Evolutionary conservation across 257 asterid species (phyloP).

Genomic region (Solanum chmielewskii): DNA sequence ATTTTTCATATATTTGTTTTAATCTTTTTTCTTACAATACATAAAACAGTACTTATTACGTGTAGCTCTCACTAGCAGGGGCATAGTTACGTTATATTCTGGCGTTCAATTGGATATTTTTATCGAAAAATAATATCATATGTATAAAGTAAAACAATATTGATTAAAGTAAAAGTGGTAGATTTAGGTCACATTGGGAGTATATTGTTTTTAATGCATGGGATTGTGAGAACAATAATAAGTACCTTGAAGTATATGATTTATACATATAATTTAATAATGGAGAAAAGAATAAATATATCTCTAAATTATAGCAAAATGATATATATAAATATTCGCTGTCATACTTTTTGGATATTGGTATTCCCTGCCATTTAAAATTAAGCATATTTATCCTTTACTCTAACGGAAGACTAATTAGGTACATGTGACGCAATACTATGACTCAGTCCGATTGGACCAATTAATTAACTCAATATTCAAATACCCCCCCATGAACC

Average conservation of each 20-base stretch:
- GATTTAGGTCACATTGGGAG: not conserved
- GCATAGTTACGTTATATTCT: not conserved
- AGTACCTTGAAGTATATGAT: not conserved
- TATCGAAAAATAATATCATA: no score
- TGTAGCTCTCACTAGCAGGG: not conserved
- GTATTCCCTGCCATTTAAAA: rapidly evolving
- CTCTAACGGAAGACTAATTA: no score
- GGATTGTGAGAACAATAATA: not conserved
- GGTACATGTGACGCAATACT: no score
- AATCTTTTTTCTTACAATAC: not conserved
- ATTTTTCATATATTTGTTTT: not conserved
- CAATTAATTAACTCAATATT: not conserved
- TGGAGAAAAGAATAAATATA: not conserved
- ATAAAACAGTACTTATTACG: not conserved
- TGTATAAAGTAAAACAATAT: no score
- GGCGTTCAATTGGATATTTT: not conserved
- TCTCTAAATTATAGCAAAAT: no score
- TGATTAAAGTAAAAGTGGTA: not conserved
- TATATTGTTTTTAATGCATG: not conserved
- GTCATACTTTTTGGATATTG: no score
- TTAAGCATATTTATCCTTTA: no score
- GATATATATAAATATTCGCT: rapidly evolving
- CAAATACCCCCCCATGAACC: not conserved
- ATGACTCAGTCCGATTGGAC: not conserved
- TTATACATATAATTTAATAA: not conserved